Percentiles rank a stretch among this genome's conserved stretches.
Evolutionary conservation across 2,329 filamentous ascomycete species (phyloP).

Genomic region (Penicillium fuscoglaucum): DNA sequence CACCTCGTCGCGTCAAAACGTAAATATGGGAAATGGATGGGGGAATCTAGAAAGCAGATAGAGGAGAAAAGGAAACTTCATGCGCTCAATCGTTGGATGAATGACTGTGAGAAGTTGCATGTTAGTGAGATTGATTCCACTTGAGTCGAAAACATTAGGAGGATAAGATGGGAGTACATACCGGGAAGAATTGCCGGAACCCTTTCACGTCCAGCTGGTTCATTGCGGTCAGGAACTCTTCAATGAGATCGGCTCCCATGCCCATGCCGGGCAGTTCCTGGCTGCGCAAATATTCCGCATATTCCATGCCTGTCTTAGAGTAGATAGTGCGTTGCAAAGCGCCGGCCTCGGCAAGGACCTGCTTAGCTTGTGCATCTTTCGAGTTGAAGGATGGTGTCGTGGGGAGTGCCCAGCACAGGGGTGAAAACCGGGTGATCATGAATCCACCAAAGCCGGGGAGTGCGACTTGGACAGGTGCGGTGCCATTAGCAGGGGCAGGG

Average conservation of each 20-base stretch:
- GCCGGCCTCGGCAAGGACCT: conserved; percentile 85
- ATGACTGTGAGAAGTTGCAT: conserved; percentile 31
- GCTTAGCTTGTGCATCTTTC: conserved; percentile 82
- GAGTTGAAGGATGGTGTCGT: conserved; percentile 76
- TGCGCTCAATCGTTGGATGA: conserved; percentile 49
- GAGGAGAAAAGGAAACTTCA: conserved; percentile 31
- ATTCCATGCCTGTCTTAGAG: conserved; percentile 80
- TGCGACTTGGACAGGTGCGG: conserved; percentile 41
- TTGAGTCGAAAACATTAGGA: neutral
- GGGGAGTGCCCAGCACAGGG: conserved; percentile 85
- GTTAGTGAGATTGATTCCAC: conserved; percentile 9
- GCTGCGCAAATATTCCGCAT: conserved; percentile 57
- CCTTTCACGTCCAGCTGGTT: conserved; percentile 46
- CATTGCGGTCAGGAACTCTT: conserved; percentile 50
- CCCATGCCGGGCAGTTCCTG: conserved; percentile 50
- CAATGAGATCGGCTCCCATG: conserved; percentile 48
- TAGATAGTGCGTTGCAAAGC: conserved; percentile 86
- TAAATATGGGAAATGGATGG: conserved; percentile 25
- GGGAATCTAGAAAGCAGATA: conserved; percentile 30
- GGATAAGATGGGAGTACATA: conserved; percentile 23
- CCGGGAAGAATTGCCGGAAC: conserved; percentile 52
- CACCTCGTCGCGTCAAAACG: conserved; percentile 25
- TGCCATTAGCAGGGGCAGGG: conserved; percentile 32
- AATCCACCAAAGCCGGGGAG: conserved; percentile 90
- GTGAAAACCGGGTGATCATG: conserved; percentile 84